These are phyloP conservation scores for Sambucus nigra DNA, from an alignment of 129 eudicot species.

Conservation along the genomic window DNA sequence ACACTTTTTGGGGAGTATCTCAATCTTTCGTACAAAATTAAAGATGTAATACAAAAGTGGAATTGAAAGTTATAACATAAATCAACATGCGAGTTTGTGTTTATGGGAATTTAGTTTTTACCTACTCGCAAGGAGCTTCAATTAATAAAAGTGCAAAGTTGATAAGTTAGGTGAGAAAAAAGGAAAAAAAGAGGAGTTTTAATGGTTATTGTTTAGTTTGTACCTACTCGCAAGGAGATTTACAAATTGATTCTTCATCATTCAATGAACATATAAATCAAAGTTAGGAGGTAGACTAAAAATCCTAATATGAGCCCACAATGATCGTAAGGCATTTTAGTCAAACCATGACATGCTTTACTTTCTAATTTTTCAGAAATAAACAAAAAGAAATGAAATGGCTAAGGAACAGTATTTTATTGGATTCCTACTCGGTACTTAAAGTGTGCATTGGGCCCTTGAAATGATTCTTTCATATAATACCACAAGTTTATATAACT, in stretches of 20 bases:
- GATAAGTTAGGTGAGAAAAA: no score
- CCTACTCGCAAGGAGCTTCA: no score
- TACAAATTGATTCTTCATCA: neutral
- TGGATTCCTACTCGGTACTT: slow-evolving; percentile 2
- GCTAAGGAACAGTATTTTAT: neutral
- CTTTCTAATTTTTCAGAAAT: neutral
- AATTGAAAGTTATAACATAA: no score
- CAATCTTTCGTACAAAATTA: no score
- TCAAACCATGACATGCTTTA: neutral
- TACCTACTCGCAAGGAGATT: no score
- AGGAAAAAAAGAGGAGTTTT: no score
- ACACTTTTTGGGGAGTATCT: no score
- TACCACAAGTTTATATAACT: neutral
- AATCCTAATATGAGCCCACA: neutral
- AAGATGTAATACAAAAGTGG: no score
- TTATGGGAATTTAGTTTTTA: no score
- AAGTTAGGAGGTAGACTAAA: neutral
- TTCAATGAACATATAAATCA: slow-evolving; percentile 3
- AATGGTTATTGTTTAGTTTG: no score
- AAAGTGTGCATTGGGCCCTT: neutral
- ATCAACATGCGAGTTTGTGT: no score
- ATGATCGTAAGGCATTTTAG: neutral
- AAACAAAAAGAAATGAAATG: neutral
- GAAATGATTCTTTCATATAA: neutral
- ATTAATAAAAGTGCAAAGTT: no score